Base-by-base conservation (phyloP, 176 grass and related monocot genomes). In the Typha latifolia region DNA sequence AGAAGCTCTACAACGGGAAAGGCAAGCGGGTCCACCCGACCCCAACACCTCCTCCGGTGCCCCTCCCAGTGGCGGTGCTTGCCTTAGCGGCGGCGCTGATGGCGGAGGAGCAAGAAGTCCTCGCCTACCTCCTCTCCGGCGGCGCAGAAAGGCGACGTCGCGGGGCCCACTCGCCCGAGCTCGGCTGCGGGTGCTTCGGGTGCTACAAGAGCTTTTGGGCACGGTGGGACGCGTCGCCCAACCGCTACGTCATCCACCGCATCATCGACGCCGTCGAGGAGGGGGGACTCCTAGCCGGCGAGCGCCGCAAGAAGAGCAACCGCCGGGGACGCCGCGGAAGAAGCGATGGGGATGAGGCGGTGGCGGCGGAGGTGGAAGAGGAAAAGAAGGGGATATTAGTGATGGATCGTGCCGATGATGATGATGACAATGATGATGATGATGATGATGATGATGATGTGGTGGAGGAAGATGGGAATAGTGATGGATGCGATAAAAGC, bases 181-280 rank as follows among this genome's bases (percentile, higher is more conserved):
- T 91, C 76, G 79, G 73, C 2, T 96, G 91, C 80, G 85, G 71
- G n/a, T 96, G 92, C 92, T 96, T 96, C 80, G 68, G 80, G 29
- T 96, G 92, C 81, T 96, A 96, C 82, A 96, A 96, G 92, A 85
- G 82, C 79, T 96, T 88, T 82, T 96, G 91, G 91, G 91, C 84
- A 47, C 76, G 84, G 51, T 96, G 91, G 91, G 91, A 96, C 66
- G 84, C 91, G 14, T 96, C 91, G 32, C 87, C 91, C 43, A 96
- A 96, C 68, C 76, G 87, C 71, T 82, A 96, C 50, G 70, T 96
- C 69, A 96, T 96, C 64, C 88, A 96, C 75, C 72, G 62, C 75
- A 91, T 96, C 83, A 89, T 96, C 80, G 92, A 96, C 72, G 86
- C 88, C 63, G 92, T 91, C 23, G 88, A 96, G 81, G 92, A 84